phyloP scores from a whole-genome alignment of 352 stramenopile genomes.

The Pythium insidiosum region DNA sequence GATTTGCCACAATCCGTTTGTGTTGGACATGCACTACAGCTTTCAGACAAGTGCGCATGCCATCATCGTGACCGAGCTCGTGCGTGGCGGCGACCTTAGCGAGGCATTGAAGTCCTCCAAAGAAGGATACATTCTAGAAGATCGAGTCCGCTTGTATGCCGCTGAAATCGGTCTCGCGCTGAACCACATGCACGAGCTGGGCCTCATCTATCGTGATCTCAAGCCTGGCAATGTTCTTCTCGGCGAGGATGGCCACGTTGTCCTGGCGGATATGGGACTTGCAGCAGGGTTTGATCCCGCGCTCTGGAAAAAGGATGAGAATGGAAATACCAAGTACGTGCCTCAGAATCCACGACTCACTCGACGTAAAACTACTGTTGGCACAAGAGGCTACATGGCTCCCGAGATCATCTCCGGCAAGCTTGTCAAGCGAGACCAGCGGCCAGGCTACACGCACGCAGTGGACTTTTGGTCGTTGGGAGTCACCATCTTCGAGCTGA shows the following conservation, averaged over 20 bases:
- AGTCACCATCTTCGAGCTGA: conserved; percentile 84
- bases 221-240: conserved; percentile 89
- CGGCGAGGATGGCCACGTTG: conserved; percentile 83
- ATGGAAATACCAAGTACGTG: conserved; percentile 32
- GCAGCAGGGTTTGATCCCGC: conserved; percentile 49
- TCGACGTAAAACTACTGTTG: conserved; percentile 76
- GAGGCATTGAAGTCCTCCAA: conserved; percentile 60
- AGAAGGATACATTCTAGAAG: conserved; percentile 69
- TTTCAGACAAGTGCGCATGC: conserved; percentile 82
- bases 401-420: conserved; percentile 87
- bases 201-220: conserved; percentile 82
- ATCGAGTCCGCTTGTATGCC: conserved; percentile 70
- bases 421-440: conserved; percentile 69
- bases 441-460: conserved; percentile 64
- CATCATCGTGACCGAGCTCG: conserved; percentile 85
- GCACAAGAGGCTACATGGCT: conserved; percentile 88
- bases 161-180: conserved; percentile 83
- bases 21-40: conserved; percentile 88
- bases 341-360: conserved; percentile 49
- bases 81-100: conserved; percentile 71
- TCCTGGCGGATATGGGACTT: conserved; percentile 86
- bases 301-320: conserved; percentile 49
- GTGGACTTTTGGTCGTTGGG: conserved; percentile 82
- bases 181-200: conserved; percentile 84
- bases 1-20: conserved; percentile 84